phyloP scores from a whole-genome alignment of 1,284 basidiomycete genomes.

The Earliella scabrosa region DNA sequence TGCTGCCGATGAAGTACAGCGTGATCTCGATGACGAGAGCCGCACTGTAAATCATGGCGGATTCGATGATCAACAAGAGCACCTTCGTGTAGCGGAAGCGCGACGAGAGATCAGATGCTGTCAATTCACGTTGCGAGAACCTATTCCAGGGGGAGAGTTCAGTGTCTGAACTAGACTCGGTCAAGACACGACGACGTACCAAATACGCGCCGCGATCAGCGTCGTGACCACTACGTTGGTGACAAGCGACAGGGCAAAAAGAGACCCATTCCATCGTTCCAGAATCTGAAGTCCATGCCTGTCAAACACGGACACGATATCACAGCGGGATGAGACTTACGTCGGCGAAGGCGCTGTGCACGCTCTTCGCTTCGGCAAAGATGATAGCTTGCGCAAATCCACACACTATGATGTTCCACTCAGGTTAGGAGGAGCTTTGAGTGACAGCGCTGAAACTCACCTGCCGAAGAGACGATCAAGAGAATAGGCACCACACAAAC shows the following conservation, averaged over 20 bases:
- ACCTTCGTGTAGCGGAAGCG: conserved; percentile 38
- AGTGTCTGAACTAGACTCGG: too few species aligned
- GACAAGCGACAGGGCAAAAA: conserved; percentile 43
- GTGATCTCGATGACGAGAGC: conserved; percentile 43
- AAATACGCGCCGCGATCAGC: conserved; percentile 41
- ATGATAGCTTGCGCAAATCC: conserved; percentile 42
- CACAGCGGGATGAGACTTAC: background rate
- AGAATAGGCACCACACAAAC: conserved; percentile 37
- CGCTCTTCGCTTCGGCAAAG: conserved; percentile 36
- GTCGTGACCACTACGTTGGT: conserved; percentile 42
- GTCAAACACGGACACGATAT: too few species aligned
- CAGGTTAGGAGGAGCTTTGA: too few species aligned
- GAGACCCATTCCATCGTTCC: conserved; percentile 41
- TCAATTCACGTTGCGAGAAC: conserved; percentile 33
- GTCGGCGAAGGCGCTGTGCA: conserved; percentile 40
- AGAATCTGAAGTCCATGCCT: conserved; percentile 1
- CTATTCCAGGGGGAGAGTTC: conserved; percentile 23
- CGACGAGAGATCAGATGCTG: conserved; percentile 10
- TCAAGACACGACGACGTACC: conserved; percentile 28
- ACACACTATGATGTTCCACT: conserved; percentile 36
- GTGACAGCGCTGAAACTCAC: conserved; percentile 28
- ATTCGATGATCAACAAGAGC: conserved; percentile 43
- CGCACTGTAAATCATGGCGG: conserved; percentile 43
- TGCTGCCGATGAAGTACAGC: conserved; percentile 41
- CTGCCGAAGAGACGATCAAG: conserved; percentile 39